A percentile compares a stretch with the other conserved stretches of the same genome.
Evolutionary conservation across 176 grass and related monocot genomes (phyloP).

Genomic region (Alopecurus myosuroides): DNA sequence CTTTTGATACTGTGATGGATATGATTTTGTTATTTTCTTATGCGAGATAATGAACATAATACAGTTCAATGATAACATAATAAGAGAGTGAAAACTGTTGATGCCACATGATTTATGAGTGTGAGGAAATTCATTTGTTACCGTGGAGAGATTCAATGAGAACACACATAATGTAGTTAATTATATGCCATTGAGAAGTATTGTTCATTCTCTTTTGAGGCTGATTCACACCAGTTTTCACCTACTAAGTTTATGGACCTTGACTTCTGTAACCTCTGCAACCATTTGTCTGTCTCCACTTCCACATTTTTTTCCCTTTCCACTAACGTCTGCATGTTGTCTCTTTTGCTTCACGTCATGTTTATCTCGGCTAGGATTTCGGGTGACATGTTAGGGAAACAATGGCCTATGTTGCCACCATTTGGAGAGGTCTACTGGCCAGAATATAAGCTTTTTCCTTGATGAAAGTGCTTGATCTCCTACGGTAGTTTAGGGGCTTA

Average conservation of each 20-base stretch:
- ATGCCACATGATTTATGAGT: background rate
- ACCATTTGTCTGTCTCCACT: background rate
- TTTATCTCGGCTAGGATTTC: background rate
- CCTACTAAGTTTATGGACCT: background rate
- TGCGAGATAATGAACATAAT: too few relatives aligned
- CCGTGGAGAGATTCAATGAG: background rate
- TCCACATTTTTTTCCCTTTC: background rate
- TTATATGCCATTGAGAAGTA: background rate
- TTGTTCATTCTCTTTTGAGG: background rate
- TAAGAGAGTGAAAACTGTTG: background rate
- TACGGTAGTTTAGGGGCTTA: background rate
- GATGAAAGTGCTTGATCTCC: background rate
- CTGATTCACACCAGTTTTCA: background rate
- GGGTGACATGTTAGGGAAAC: background rate
- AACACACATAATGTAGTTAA: background rate
- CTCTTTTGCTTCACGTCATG: background rate
- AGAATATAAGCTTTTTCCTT: background rate
- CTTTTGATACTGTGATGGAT: background rate
- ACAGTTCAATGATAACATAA: too few relatives aligned
- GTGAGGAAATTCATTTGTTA: background rate
- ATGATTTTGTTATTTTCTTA: background rate
- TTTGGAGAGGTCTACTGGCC: background rate
- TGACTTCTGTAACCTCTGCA: background rate
- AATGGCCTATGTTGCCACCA: background rate
- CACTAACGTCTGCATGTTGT: background rate